Conservation (phyloP, 1,284 basidiomycete species). For the Papiliotrema nemorosa region DNA sequence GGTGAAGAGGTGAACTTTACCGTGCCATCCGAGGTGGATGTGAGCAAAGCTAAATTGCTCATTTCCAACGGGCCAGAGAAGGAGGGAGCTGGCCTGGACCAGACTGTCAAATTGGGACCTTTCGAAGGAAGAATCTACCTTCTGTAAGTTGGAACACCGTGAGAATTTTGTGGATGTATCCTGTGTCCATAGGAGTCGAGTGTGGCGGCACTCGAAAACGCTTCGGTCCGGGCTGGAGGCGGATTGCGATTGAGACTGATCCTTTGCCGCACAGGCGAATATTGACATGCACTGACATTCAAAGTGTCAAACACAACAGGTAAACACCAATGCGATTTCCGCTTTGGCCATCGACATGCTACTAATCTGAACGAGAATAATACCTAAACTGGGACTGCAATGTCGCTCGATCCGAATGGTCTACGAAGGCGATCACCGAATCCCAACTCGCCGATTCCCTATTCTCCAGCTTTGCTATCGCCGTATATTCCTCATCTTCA, state of each 20-base stretch:
- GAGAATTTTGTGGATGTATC: background rate
- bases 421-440: slow-evolving; percentile 25
- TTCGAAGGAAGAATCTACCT: slow-evolving; percentile 32
- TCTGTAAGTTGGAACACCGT: slow-evolving; percentile 6
- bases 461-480: slow-evolving; percentile 3
- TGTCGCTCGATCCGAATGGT: slow-evolving; percentile 12
- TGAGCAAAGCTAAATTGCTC: slow-evolving; percentile 18
- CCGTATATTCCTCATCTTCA: background rate
- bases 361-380: too few relatives aligned
- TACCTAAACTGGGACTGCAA: too few relatives aligned
- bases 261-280: too few relatives aligned
- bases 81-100: slow-evolving; percentile 14
- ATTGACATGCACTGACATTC: too few relatives aligned
- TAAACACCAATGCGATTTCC: too few relatives aligned
- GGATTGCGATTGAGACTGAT: too few relatives aligned
- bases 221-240: too few relatives aligned
- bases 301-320: too few relatives aligned
- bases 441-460: slow-evolving; percentile 21
- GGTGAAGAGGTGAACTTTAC: slow-evolving; percentile 14
- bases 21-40: slow-evolving; percentile 19
- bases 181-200: background rate
- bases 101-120: slow-evolving; percentile 14
- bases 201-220: background rate
- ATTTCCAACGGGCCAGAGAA: slow-evolving; percentile 22
- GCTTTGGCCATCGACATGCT: too few relatives aligned